Evolutionary conservation across 495 filamentous ascomycete species (phyloP).

Genomic region (Annulohypoxylon moriforme): DNA sequence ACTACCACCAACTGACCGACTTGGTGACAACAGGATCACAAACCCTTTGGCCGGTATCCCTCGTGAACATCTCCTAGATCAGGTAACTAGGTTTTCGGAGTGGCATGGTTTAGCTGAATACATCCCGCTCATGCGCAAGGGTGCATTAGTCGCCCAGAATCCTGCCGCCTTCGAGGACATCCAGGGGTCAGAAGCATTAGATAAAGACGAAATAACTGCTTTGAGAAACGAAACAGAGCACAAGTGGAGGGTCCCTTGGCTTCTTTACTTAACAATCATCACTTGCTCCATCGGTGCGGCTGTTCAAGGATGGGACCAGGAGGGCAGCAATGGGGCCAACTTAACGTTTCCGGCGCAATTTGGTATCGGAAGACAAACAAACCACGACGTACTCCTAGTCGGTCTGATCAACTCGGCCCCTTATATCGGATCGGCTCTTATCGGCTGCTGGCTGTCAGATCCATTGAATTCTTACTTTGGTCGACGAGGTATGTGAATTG

Average conservation of each 20-base stretch:
- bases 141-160: constrained; percentile 73
- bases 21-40: constrained; percentile 56
- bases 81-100: constrained; percentile 67
- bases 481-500: constrained; percentile 60
- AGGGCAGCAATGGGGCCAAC: constrained; percentile 79
- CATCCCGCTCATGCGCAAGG: constrained; percentile 63
- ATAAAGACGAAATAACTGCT: constrained; percentile 62
- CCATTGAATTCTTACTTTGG: constrained; percentile 66
- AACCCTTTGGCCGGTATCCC: constrained; percentile 71
- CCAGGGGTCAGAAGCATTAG: constrained; percentile 57
- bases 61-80: constrained; percentile 60
- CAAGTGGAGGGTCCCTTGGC: constrained; percentile 72
- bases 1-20: neutral
- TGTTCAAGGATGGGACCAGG: constrained; percentile 78
- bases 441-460: constrained; percentile 73
- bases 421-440: constrained; percentile 55
- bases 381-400: constrained; percentile 67
- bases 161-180: constrained; percentile 66
- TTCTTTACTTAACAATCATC: constrained; percentile 76
- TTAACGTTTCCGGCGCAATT: constrained; percentile 70
- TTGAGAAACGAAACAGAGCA: constrained; percentile 69
- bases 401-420: constrained; percentile 70
- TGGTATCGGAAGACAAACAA: constrained; percentile 60
- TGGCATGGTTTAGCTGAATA: constrained; percentile 57
- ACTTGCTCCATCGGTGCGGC: constrained; percentile 78